Evolutionary conservation across 371 early-diverging fungal species (phyloP).

Genomic region (Gilbertella persicaria): DNA sequence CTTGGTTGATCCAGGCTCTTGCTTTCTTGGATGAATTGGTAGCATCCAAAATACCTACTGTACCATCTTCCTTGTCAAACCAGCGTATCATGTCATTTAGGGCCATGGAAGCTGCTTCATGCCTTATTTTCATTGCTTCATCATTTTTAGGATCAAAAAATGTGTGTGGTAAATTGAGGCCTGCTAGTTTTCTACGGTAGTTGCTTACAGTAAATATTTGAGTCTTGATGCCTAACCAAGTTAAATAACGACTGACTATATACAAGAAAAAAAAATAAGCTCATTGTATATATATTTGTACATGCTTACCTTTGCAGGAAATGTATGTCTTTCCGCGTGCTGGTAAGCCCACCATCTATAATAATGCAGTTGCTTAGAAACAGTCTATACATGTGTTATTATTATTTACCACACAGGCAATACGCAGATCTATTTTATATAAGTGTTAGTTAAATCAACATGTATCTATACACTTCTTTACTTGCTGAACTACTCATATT

Average conservation of each 20-base stretch:
- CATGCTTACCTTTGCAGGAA: conserved; percentile 81
- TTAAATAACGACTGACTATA: conserved; percentile 85
- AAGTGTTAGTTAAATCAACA: neutral
- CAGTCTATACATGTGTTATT: neutral
- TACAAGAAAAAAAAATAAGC: conserved; percentile 1
- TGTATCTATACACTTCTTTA: neutral
- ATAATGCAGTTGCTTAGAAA: neutral
- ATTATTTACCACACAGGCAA: conserved; percentile 39
- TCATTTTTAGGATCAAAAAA: conserved; percentile 90
- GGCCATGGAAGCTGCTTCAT: conserved; percentile 80
- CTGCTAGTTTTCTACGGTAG: conserved; percentile 85
- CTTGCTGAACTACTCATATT: neutral
- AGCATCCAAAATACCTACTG: conserved; percentile 94
- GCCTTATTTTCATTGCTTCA: conserved; percentile 71
- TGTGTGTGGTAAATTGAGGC: conserved; percentile 75
- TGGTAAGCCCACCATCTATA: conserved; percentile 85
- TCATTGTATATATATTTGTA: conserved; percentile 2
- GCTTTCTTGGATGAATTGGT: conserved; percentile 92
- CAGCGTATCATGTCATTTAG: conserved; percentile 88
- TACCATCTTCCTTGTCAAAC: conserved; percentile 75
- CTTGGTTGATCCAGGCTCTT: conserved; percentile 70
- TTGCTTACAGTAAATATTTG: conserved; percentile 93
- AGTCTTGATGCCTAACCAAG: conserved; percentile 93
- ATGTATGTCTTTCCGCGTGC: conserved; percentile 92
- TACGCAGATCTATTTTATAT: conserved; percentile 24